Conservation (phyloP, 495 filamentous ascomycete genomes). For the Aspergillus egyptiacus region DNA sequence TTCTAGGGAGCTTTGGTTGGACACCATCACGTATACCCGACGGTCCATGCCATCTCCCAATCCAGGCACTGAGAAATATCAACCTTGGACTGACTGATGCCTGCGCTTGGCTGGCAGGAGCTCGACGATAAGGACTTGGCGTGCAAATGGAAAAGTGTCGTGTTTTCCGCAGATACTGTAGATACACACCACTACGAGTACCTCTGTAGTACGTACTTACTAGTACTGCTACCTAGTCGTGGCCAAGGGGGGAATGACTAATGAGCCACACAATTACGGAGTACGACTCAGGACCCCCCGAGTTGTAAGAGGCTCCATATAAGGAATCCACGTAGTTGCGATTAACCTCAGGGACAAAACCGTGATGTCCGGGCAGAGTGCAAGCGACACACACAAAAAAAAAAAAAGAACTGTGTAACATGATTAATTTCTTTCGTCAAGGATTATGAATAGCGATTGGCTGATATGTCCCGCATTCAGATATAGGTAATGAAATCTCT, state of each 20-base stretch:
- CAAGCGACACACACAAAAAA: too few relatives aligned
- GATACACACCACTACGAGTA: too few relatives aligned
- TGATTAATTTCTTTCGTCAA: neutral
- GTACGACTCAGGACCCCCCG: too few relatives aligned
- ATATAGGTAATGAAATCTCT: too few relatives aligned
- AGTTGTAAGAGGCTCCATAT: neutral
- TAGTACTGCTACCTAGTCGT: too few relatives aligned
- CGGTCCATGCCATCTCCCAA: neutral
- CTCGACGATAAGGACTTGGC: neutral
- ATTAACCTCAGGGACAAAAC: constrained; percentile 24
- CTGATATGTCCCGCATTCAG: neutral
- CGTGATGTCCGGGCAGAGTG: constrained; percentile 26
- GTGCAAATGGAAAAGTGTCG: neutral
- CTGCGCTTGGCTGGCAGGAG: neutral
- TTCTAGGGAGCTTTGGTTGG: neutral
- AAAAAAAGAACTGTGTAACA: constrained; percentile 16
- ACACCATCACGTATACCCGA: too few relatives aligned
- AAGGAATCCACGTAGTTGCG: constrained; percentile 24
- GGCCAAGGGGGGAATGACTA: neutral
- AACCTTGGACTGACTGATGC: neutral
- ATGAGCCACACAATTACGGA: too few relatives aligned
- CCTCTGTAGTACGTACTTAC: too few relatives aligned
- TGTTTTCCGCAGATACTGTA: neutral
- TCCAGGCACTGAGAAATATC: neutral
- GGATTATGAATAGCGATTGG: neutral